Conservation (phyloP, 1,284 basidiomycete species). For the Afroboletus lepidellus region DNA sequence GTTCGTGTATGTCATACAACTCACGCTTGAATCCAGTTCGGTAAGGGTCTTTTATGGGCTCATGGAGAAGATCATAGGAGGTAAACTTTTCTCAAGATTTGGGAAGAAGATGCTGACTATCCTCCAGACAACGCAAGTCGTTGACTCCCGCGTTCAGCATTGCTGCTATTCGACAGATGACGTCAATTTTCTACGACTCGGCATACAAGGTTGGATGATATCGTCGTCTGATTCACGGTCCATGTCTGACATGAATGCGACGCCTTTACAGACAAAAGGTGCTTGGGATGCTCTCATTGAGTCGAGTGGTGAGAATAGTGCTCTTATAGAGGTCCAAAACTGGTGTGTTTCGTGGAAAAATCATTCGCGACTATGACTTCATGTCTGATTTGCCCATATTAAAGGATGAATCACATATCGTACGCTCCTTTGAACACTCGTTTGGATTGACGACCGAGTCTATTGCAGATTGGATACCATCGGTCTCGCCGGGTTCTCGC, state of each 20-base stretch:
- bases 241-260: not conserved
- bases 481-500: conserved; percentile 55
- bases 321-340: conserved; percentile 50
- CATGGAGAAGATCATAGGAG: conserved; percentile 20
- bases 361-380: rapidly evolving
- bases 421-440: conserved; percentile 20
- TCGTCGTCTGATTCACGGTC: not conserved
- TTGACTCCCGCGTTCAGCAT: conserved; percentile 7
- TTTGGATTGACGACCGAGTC: too few relatives aligned
- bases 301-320: conserved; percentile 25
- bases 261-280: conserved; percentile 36
- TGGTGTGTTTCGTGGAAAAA: conserved; percentile 12
- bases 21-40: conserved; percentile 6
- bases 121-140: conserved; percentile 38
- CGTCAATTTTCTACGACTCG: conserved; percentile 23
- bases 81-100: not conserved
- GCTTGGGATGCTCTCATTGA: conserved; percentile 50
- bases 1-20: not conserved
- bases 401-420: conserved; percentile 51
- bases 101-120: not conserved
- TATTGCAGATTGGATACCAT: conserved; percentile 29
- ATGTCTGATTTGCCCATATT: not conserved
- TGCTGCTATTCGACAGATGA: conserved; percentile 9
- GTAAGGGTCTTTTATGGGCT: conserved; percentile 17
- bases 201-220: conserved; percentile 44